A percentile compares a stretch with the other conserved stretches of the same genome.
These are phyloP conservation scores for Dictyostelium capitatum DNA, from an alignment of 78 protist genomes.

Conservation along the genomic window DNA sequence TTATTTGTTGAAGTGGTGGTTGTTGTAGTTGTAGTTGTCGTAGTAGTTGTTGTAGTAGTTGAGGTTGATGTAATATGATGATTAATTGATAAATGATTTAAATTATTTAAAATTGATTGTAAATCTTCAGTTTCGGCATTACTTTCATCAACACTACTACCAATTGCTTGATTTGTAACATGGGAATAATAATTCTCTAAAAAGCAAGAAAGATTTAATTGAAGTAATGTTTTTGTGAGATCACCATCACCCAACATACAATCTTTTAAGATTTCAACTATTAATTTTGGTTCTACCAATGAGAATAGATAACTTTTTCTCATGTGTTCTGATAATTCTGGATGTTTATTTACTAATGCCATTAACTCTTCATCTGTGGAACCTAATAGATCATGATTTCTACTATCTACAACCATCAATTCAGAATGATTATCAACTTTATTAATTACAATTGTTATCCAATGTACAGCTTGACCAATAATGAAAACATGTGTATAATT, in stretches of 20 bases:
- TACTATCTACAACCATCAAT: slow-evolving; percentile 37
- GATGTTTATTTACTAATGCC: slow-evolving; percentile 26
- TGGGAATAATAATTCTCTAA: slow-evolving; percentile 49
- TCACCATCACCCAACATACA: slow-evolving; percentile 63
- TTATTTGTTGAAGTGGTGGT: neutral
- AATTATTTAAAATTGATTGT: neutral
- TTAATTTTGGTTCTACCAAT: slow-evolving; percentile 34
- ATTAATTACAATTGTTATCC: slow-evolving; percentile 64
- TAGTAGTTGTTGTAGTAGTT: neutral
- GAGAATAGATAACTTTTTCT: slow-evolving; percentile 35
- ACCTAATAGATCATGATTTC: slow-evolving; percentile 49
- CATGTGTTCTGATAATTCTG: slow-evolving; percentile 52
- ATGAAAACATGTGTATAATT: slow-evolving; percentile 61
- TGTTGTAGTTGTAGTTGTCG: neutral
- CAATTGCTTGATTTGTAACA: slow-evolving; percentile 6
- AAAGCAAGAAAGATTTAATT: slow-evolving; percentile 52
- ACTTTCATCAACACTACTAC: neutral
- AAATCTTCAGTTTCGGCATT: neutral
- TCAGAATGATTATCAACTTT: slow-evolving; percentile 23
- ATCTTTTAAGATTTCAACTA: slow-evolving; percentile 48
- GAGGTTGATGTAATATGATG: neutral
- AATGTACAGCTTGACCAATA: slow-evolving; percentile 69
- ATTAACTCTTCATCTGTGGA: slow-evolving; percentile 35
- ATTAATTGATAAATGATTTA: neutral
- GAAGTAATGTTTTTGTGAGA: slow-evolving; percentile 20